A percentile compares a stretch with the other conserved stretches of the same genome.
Conservation (phyloP, 441 rosid species). For the Jatropha multifida region DNA sequence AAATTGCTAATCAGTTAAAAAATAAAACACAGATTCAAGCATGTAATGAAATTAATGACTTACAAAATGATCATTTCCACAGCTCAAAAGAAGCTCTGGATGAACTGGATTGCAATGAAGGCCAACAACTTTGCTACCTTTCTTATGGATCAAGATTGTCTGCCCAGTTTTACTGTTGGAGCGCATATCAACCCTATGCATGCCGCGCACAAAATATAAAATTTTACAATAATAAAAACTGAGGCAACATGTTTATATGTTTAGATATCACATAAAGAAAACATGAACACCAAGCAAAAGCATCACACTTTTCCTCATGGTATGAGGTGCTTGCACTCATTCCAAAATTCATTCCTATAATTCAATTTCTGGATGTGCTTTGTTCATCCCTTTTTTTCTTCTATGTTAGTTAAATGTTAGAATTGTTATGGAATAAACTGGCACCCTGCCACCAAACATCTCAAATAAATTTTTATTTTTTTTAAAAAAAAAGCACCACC, state of each 20-base stretch:
- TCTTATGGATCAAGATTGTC: constrained; percentile 80
- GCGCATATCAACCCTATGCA: constrained; percentile 74
- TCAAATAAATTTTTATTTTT: background rate
- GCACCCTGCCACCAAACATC: background rate
- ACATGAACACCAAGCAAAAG: background rate
- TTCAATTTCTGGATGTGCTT: background rate
- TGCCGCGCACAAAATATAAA: constrained; percentile 9
- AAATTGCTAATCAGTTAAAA: background rate
- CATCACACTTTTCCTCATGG: background rate
- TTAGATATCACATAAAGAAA: background rate
- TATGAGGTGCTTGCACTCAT: background rate
- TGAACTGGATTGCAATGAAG: constrained; percentile 93
- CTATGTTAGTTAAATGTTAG: background rate
- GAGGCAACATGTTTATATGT: background rate
- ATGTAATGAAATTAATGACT: constrained; percentile 28
- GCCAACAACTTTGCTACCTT: constrained; percentile 89
- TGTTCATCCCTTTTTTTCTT: background rate
- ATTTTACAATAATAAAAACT: constrained; percentile 11
- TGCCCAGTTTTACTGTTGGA: constrained; percentile 52
- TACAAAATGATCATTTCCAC: constrained; percentile 97
- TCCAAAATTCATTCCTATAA: background rate
- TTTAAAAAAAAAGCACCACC: background rate
- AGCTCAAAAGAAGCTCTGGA: constrained; percentile 82
- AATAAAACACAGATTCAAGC: background rate
- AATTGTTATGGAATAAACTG: background rate